A percentile compares a stretch with the other conserved stretches of the same genome.
Conservation (phyloP, 2,329 filamentous ascomycete species). For the Seiridium cupressi region DNA sequence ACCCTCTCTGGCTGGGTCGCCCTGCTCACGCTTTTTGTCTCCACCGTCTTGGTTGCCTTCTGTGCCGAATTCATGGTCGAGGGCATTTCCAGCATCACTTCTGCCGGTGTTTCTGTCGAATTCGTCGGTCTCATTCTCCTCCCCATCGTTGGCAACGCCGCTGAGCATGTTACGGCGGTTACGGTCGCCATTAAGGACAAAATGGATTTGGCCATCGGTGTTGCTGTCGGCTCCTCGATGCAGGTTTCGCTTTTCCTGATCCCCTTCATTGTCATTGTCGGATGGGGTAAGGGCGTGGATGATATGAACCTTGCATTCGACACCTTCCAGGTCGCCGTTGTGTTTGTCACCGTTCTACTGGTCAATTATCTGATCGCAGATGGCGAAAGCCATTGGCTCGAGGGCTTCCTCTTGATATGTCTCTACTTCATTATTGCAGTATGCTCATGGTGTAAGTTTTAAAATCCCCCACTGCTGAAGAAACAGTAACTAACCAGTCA, state of each 20-base stretch:
- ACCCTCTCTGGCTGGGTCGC: slow-evolving; percentile 73
- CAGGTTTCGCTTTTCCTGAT: slow-evolving; percentile 80
- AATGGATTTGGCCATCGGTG: slow-evolving; percentile 80
- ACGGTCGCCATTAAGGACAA: slow-evolving; percentile 81
- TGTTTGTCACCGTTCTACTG: slow-evolving; percentile 81
- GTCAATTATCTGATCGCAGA: slow-evolving; percentile 86
- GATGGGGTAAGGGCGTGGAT: slow-evolving; percentile 70
- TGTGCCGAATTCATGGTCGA: slow-evolving; percentile 79
- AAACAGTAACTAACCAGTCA: neutral
- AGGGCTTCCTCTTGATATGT: slow-evolving; percentile 73
- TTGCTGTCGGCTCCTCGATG: slow-evolving; percentile 77
- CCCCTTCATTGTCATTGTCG: slow-evolving; percentile 72
- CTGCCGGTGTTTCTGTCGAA: slow-evolving; percentile 62
- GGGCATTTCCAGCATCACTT: slow-evolving; percentile 67
- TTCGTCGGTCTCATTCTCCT: slow-evolving; percentile 80
- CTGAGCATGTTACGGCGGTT: slow-evolving; percentile 78
- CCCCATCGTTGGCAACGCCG: slow-evolving; percentile 81
- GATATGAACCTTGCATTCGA: slow-evolving; percentile 84
- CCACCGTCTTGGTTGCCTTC: slow-evolving; percentile 76
- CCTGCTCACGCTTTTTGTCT: slow-evolving; percentile 65
- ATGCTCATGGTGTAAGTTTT: slow-evolving; percentile 58
- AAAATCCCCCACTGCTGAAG: neutral
- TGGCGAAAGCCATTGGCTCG: slow-evolving; percentile 79
- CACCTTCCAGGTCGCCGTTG: slow-evolving; percentile 80
- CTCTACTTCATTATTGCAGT: slow-evolving; percentile 78